These are phyloP conservation scores for Orbilia blumenaviensis DNA, from an alignment of 2,329 filamentous ascomycete species.

Conservation along the genomic window DNA sequence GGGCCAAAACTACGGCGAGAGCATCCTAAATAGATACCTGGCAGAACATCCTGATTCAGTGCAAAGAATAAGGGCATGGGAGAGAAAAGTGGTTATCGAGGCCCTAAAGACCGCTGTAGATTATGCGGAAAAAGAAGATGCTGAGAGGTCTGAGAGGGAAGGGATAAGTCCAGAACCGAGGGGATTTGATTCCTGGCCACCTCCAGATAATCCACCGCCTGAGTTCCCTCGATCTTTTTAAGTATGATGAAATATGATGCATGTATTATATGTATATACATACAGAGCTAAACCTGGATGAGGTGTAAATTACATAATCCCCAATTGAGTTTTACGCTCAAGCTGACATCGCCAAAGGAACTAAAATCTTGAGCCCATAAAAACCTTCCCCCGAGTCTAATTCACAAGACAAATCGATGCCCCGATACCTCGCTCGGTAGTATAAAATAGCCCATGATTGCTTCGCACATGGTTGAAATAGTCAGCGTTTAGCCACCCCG, in stretches of 20 bases:
- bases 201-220: background rate
- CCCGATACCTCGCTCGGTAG: no score
- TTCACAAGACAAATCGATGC: no score
- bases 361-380: no score
- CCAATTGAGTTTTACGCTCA: no score
- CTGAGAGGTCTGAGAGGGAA: background rate
- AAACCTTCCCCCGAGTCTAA: no score
- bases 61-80: background rate
- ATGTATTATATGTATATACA: background rate
- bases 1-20: background rate
- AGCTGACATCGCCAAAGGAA: no score
- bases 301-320: background rate
- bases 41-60: background rate
- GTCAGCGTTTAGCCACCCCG: no score
- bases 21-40: background rate
- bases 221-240: conserved; percentile 4
- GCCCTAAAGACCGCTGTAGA: background rate
- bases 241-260: background rate
- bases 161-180: background rate
- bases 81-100: background rate
- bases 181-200: conserved; percentile 1
- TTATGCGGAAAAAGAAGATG: conserved; percentile 19
- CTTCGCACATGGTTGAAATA: no score
- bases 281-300: background rate
- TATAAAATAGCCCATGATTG: no score